Percentiles rank a stretch among this genome's conserved stretches.
Evolutionary conservation across 2,329 filamentous ascomycete genomes (phyloP).

Genomic region (Pseudodiploospora longispora): DNA sequence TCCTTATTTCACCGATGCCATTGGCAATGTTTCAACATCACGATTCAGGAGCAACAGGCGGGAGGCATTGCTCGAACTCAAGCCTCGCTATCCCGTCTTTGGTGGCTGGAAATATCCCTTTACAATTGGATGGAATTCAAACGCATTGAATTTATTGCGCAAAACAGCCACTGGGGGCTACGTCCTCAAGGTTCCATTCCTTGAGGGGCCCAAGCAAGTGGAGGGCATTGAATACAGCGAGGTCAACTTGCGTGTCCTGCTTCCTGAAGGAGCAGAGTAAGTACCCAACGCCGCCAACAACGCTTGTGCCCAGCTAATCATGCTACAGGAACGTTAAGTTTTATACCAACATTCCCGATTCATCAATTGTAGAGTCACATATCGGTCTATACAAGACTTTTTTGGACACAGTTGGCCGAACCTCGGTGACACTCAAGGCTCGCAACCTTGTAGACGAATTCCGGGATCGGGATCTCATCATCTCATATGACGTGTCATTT

Average conservation of each 20-base stretch:
- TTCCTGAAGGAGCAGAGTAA: constrained; percentile 86
- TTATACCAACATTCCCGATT: constrained; percentile 60
- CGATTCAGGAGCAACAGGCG: constrained; percentile 70
- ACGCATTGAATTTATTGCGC: constrained; percentile 69
- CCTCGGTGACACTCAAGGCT: constrained; percentile 69
- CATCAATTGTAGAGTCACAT: constrained; percentile 49
- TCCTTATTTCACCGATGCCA: constrained; percentile 90
- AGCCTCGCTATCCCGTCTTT: constrained; percentile 92
- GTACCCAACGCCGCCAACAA: constrained; percentile 22
- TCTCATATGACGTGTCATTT: constrained; percentile 80
- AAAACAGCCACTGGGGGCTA: constrained; percentile 60
- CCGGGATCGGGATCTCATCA: constrained; percentile 71
- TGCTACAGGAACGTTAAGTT: constrained; percentile 68
- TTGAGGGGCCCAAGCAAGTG: constrained; percentile 79
- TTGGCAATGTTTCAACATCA: constrained; percentile 94
- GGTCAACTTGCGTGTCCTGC: constrained; percentile 70
- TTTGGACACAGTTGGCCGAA: constrained; percentile 87
- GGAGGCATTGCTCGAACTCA: constrained; percentile 79
- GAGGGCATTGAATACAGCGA: constrained; percentile 84
- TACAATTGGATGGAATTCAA: constrained; percentile 89
- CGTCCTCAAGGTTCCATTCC: constrained; percentile 81
- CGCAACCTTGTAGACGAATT: constrained; percentile 87
- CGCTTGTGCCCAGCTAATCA: constrained; percentile 18
- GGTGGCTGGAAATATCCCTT: constrained; percentile 98
- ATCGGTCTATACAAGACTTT: constrained; percentile 73